Evolutionary conservation across 2,329 filamentous ascomycete genomes (phyloP).

Genomic region (Sarocladium brachiariae): DNA sequence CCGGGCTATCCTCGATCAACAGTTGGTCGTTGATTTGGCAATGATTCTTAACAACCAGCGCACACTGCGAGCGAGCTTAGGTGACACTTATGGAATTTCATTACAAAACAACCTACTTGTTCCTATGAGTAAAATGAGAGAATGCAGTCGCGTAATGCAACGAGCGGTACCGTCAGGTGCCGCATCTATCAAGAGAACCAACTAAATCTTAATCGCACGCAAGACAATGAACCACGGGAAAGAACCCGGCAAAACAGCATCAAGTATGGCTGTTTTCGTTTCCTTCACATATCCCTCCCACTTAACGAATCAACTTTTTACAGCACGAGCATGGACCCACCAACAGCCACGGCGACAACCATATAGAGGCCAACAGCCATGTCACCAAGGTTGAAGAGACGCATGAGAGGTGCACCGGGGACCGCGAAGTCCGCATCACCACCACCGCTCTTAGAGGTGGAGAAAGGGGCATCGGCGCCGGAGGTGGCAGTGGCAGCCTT

Average conservation of each 20-base stretch:
- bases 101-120: constrained; percentile 7
- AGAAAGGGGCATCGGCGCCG: constrained; percentile 21
- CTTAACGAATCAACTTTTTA: constrained; percentile 26
- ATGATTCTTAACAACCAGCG: no score
- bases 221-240: constrained; percentile 6
- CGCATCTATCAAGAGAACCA: constrained; percentile 6
- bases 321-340: constrained; percentile 47
- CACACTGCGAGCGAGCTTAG: not conserved
- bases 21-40: no score
- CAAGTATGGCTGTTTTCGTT: not conserved
- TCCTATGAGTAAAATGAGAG: not conserved
- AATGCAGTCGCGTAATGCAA: not conserved
- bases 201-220: constrained; percentile 8
- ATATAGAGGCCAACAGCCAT: constrained; percentile 44
- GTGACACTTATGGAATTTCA: constrained; percentile 1
- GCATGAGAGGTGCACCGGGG: constrained; percentile 27
- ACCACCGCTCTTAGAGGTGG: constrained; percentile 18
- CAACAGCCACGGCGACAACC: constrained; percentile 43
- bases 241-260: not conserved
- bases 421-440: constrained; percentile 29
- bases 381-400: constrained; percentile 38
- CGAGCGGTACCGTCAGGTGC: not conserved
- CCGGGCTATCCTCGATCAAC: no score
- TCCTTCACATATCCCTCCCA: not conserved
- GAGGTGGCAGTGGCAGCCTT: constrained; percentile 39